Base-by-base conservation (phyloP, 2,329 filamentous ascomycete genomes). In the Penicillium sp. region DNA sequence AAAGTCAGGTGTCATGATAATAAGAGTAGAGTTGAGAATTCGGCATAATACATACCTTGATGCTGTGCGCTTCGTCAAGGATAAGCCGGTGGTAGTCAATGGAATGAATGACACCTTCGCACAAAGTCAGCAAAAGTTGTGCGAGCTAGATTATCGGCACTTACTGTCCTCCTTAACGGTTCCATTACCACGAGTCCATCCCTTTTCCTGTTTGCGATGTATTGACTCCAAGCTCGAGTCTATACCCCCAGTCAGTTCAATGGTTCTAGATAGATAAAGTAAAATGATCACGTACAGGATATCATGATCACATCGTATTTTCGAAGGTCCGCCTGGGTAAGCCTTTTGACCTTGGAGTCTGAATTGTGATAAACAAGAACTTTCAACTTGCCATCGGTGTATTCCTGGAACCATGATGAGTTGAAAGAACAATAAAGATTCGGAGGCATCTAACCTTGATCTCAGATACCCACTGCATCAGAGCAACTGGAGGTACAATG, bases 271-370 rank as follows among this genome's bases (percentile, higher is more conserved):
- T 2, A 16, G 31, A 31, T 13, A 16, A 16, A 31, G 25, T 3
- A 6, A 7, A 9, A 8, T 5, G 3, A n/a, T 3, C 11, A 49
- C 75, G 89, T 91, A 80, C 95, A 99, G 13, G 92, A 97, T 75
- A 97, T 95, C 82, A 97, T 91, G 67, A 97, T 92, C 45, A 99
- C 90, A 71, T 99, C 85, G 72, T 86, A 95, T 61, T 87, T 84
- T 71, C 87, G 88, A 46, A 97, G 76, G 31, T 95, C 86, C 53
- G 86, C 87, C 24, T 84, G 75, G 0, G 82, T 86, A 64, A 95
- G 83, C 25, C 81, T 82, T 74, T 96, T 96, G 45, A 87, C 80
- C 72, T 94, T 91, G 16, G 84, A 69, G 58, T 96, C 95, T 14
- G 91, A 91, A 42, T 90, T 89, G 64, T 99, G 94, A 62, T 88